Evolutionary conservation across 345 rosid genomes (phyloP).

Genomic region (Physaria fendleri): DNA sequence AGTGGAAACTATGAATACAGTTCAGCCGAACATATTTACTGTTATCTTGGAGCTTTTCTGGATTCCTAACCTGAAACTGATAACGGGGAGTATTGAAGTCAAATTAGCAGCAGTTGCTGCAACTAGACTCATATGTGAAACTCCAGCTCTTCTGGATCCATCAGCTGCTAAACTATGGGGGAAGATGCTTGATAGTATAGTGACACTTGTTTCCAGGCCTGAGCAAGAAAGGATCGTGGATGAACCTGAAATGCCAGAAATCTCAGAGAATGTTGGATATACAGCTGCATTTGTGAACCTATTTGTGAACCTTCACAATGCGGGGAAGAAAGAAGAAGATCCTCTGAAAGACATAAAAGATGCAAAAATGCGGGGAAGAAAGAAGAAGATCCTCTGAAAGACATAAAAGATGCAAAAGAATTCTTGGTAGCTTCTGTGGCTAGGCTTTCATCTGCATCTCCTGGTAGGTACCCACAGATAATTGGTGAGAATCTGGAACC

Average conservation of each 20-base stretch:
- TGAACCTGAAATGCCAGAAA: conserved; percentile 86
- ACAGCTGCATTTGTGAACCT: conserved; percentile 69
- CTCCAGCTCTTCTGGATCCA: conserved; percentile 53
- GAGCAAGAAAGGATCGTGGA: conserved; percentile 66
- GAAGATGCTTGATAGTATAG: conserved; percentile 66
- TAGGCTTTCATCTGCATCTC: conserved; percentile 46
- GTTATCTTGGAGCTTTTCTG: conserved; percentile 64
- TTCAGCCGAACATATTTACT: conserved; percentile 50
- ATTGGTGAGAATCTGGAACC: conserved; percentile 60
- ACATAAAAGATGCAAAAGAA: conserved; percentile 66
- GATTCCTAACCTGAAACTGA: conserved; percentile 73
- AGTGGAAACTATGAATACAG: conserved; percentile 64
- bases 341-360: conserved; percentile 66
- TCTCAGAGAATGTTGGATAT: conserved; percentile 65
- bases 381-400: conserved; percentile 77
- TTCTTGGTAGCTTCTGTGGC: conserved; percentile 61
- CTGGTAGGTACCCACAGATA: conserved; percentile 66
- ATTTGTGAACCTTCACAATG: conserved; percentile 70
- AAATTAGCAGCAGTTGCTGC: conserved; percentile 80
- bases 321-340: conserved; percentile 85
- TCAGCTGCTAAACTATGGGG: conserved; percentile 61
- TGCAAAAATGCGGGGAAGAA: no score
- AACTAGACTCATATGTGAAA: conserved; percentile 67
- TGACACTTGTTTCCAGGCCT: conserved; percentile 71
- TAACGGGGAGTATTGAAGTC: conserved; percentile 59